These are phyloP conservation scores for Raffaelea albimanens DNA, from an alignment of 2,329 filamentous ascomycete genomes.

Conservation along the genomic window DNA sequence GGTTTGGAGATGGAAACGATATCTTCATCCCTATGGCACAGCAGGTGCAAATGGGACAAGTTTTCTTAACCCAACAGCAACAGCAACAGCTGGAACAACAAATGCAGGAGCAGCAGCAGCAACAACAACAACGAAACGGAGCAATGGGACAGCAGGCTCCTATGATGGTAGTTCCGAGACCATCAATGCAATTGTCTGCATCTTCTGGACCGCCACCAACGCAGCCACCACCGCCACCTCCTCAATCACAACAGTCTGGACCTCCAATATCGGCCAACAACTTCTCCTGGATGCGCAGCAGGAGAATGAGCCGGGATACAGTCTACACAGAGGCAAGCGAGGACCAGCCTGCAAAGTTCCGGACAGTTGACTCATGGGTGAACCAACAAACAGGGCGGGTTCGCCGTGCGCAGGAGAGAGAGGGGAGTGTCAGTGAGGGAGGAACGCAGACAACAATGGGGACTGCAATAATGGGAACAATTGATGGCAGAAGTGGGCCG, in stretches of 20 bases:
- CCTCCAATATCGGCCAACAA: no score
- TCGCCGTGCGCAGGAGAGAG: conserved; percentile 34
- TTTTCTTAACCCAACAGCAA: conserved; percentile 1
- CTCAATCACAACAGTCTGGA: no score
- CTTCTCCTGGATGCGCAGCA: neutral
- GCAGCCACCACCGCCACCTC: neutral
- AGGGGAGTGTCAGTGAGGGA: conserved; percentile 7
- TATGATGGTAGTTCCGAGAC: neutral
- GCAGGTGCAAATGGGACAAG: neutral
- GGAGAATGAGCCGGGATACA: conserved; percentile 30
- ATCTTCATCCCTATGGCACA: conserved; percentile 21
- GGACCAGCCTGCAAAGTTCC: conserved; percentile 45
- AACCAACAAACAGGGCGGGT: conserved; percentile 51
- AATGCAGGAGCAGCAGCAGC: neutral
- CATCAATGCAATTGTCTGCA: no score
- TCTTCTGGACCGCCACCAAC: no score
- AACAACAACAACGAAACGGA: conserved; percentile 4
- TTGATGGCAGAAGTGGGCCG: neutral
- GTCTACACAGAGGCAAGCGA: conserved; percentile 44
- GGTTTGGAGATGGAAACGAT: conserved; percentile 50
- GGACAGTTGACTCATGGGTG: conserved; percentile 54
- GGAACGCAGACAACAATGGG: neutral
- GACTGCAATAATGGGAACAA: no score
- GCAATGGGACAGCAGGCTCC: neutral
- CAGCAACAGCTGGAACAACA: neutral